These are phyloP conservation scores for Penicillium longicatenatum DNA, from an alignment of 495 filamentous ascomycete species.

Conservation along the genomic window DNA sequence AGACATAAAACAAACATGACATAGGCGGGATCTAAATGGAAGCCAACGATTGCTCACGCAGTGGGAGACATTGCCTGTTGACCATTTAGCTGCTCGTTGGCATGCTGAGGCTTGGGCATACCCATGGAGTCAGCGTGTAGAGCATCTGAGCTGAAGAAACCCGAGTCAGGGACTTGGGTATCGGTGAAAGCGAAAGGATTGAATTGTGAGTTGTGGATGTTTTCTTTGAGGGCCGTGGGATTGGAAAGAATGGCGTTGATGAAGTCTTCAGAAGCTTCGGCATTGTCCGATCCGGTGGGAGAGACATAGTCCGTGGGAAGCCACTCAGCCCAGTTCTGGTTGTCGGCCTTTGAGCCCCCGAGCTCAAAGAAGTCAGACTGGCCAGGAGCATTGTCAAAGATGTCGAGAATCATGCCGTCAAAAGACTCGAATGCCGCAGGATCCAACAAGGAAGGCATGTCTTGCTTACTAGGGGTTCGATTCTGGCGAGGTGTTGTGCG, in stretches of 20 bases:
- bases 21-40: not conserved
- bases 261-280: conserved; percentile 32
- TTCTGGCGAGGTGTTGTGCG: conserved; percentile 23
- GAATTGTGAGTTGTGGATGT: conserved; percentile 27
- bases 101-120: conserved; percentile 27
- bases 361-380: conserved; percentile 30
- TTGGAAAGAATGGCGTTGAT: conserved; percentile 46
- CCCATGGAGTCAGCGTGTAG: conserved; percentile 29
- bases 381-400: conserved; percentile 36
- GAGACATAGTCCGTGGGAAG: conserved; percentile 42
- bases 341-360: conserved; percentile 23
- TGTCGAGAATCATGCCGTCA: conserved; percentile 45
- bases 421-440: conserved; percentile 32
- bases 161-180: conserved; percentile 36
- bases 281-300: conserved; percentile 31
- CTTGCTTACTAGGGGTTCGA: conserved; percentile 32
- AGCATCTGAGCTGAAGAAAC: conserved; percentile 45
- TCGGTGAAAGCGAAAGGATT: conserved; percentile 36
- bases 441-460: conserved; percentile 22
- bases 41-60: conserved; percentile 2
- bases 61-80: conserved; percentile 23
- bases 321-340: conserved; percentile 43
- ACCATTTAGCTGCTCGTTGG: conserved; percentile 12
- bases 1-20: conserved; percentile 3
- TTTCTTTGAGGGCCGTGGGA: conserved; percentile 34